A percentile compares a stretch with the other conserved stretches of the same genome.
phyloP scores from a whole-genome alignment of 1,284 basidiomycete species.

The Marasmius oreades region DNA sequence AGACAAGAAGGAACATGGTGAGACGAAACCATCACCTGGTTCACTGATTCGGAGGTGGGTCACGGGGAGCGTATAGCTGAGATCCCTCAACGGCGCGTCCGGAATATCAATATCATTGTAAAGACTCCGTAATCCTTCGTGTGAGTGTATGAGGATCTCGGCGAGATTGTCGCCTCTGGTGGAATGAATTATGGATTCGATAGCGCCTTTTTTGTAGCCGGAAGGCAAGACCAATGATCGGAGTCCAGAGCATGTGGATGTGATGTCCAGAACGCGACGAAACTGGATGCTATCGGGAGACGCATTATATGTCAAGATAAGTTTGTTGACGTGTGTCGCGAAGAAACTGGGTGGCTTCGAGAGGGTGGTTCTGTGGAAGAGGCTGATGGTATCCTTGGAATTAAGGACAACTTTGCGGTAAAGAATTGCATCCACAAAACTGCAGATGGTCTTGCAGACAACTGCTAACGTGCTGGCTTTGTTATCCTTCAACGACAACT shows the following conservation, averaged over 20 bases:
- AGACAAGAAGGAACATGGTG: conserved; percentile 32
- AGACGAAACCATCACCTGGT: conserved; percentile 33
- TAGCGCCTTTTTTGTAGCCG: conserved; percentile 17
- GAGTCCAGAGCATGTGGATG: conserved; percentile 26
- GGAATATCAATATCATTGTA: neutral
- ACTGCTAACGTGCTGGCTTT: conserved; percentile 25
- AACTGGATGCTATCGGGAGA: conserved; percentile 11
- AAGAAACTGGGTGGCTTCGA: conserved; percentile 27
- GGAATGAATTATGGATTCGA: conserved; percentile 11
- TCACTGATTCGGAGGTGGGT: conserved; percentile 39
- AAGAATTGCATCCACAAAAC: conserved; percentile 29
- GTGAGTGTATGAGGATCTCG: conserved; percentile 25
- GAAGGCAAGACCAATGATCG: conserved; percentile 26
- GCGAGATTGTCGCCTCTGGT: conserved; percentile 16
- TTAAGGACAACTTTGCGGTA: conserved; percentile 34
- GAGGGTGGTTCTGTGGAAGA: conserved; percentile 34
- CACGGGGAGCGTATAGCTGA: conserved; percentile 17
- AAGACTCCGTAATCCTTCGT: conserved; percentile 17
- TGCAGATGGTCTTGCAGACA: conserved; percentile 27
- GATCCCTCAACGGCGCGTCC: conserved; percentile 11
- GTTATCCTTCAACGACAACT: conserved; percentile 25
- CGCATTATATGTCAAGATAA: conserved; percentile 28
- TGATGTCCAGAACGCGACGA: conserved; percentile 23
- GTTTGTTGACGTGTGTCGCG: conserved; percentile 29
- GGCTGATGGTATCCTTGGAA: conserved; percentile 23